Percentiles rank a stretch among this genome's conserved stretches.
Evolutionary conservation across 148 eudicot species (phyloP).

Genomic region (Rhododendron henanense): DNA sequence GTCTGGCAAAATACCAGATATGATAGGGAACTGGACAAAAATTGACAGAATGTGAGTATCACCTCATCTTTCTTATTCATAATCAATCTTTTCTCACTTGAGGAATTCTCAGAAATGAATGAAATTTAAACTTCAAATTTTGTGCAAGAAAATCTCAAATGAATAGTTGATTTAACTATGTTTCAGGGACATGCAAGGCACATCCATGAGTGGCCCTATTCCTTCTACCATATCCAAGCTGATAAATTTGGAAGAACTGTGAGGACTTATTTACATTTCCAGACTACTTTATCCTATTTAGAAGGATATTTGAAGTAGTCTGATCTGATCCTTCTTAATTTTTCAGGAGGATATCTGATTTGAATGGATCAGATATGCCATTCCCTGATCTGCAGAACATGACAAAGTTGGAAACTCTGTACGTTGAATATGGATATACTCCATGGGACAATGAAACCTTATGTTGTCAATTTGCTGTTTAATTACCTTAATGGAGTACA

Average conservation of each 20-base stretch:
- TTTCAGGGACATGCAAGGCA: constrained; percentile 75
- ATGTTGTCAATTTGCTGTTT: background rate
- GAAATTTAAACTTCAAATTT: background rate
- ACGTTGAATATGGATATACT: constrained; percentile 24
- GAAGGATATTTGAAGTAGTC: background rate
- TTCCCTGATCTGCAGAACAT: constrained; percentile 50
- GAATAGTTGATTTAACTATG: background rate
- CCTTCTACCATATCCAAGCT: constrained; percentile 50
- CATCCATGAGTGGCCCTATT: constrained; percentile 79
- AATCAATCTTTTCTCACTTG: background rate
- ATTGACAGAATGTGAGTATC: constrained; percentile 52
- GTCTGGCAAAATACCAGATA: constrained; percentile 71
- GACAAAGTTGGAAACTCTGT: constrained; percentile 41
- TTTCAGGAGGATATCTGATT: constrained; percentile 74
- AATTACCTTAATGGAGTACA: background rate
- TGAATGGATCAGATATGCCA: constrained; percentile 27
- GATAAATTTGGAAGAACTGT: constrained; percentile 48
- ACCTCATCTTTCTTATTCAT: background rate
- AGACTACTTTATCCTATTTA: background rate
- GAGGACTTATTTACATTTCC: constrained; percentile 25
- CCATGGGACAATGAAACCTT: background rate
- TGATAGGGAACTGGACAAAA: constrained; percentile 70
- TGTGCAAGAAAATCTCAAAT: background rate
- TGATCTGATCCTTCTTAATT: constrained; percentile 18
- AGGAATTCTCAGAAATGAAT: background rate